Conservation (phyloP, 1,139 yeast species). For the Kurtzmaniella quercitrusa region DNA sequence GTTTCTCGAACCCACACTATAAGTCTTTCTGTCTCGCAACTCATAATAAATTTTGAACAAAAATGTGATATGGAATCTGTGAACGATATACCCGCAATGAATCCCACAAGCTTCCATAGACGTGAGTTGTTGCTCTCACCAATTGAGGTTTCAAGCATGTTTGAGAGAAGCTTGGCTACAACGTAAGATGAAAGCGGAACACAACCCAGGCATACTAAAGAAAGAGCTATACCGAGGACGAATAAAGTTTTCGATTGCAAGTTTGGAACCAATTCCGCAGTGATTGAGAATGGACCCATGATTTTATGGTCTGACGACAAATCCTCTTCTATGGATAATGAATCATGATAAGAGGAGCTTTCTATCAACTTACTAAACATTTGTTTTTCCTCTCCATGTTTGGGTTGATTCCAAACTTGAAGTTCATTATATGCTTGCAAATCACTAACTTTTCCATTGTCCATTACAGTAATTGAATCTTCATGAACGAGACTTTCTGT, state of each 20-base stretch:
- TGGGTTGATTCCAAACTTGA: too few relatives aligned
- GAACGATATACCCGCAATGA: slow-evolving; percentile 57
- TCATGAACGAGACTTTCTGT: slow-evolving; percentile 46
- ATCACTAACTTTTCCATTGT: slow-evolving; percentile 51
- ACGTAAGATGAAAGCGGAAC: slow-evolving; percentile 79
- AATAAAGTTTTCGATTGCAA: neutral
- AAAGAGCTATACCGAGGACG: neutral
- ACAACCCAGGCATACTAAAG: slow-evolving; percentile 46
- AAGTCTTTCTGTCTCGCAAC: slow-evolving; percentile 68
- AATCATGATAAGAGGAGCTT: neutral
- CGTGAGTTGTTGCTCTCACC: slow-evolving; percentile 19
- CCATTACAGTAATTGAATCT: slow-evolving; percentile 57
- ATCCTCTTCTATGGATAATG: neutral
- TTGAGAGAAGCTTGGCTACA: slow-evolving; percentile 63
- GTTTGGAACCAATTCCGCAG: neutral
- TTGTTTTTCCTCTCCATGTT: neutral
- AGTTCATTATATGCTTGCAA: neutral
- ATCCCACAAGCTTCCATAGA: slow-evolving; percentile 61
- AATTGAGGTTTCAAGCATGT: slow-evolving; percentile 45
- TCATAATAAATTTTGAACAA: slow-evolving; percentile 46
- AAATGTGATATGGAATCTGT: slow-evolving; percentile 59
- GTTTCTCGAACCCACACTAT: slow-evolving; percentile 49
- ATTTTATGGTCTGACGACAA: neutral
- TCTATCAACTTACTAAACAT: neutral
- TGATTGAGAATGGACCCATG: neutral